Conservation (phyloP, 1,284 basidiomycete genomes). For the Cryptococcus sp. region DNA sequence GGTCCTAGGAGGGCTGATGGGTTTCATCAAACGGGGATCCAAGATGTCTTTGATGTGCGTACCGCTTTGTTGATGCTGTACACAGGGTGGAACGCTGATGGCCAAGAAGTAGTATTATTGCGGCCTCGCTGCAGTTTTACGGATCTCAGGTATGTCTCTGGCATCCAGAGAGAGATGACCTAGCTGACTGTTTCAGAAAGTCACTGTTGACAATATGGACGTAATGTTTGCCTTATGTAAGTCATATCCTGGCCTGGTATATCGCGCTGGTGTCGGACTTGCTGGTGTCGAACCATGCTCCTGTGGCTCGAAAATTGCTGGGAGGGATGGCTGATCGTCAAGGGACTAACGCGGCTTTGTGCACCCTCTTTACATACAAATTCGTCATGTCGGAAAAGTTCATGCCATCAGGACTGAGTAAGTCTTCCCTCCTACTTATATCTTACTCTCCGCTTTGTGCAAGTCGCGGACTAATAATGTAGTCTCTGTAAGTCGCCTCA, state of each 20-base stretch:
- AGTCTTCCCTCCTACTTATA: no score
- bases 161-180: background rate
- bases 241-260: no score
- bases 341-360: background rate
- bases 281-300: background rate
- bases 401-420: constrained; percentile 2
- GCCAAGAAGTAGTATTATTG: background rate
- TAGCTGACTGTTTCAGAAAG: background rate
- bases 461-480: background rate
- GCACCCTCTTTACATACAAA: background rate
- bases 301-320: background rate
- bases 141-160: background rate
- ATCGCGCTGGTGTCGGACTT: background rate
- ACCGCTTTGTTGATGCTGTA: no score
- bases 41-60: background rate
- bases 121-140: background rate
- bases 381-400: constrained; percentile 2
- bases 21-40: background rate
- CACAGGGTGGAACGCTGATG: no score
- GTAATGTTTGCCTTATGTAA: background rate
- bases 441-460: background rate
- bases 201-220: background rate
- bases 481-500: background rate
- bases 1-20: background rate
- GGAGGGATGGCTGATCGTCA: background rate